A percentile compares a stretch with the other conserved stretches of the same genome.
Conservation (phyloP, 106 monocot species). For the Dendrobium nobile region DNA sequence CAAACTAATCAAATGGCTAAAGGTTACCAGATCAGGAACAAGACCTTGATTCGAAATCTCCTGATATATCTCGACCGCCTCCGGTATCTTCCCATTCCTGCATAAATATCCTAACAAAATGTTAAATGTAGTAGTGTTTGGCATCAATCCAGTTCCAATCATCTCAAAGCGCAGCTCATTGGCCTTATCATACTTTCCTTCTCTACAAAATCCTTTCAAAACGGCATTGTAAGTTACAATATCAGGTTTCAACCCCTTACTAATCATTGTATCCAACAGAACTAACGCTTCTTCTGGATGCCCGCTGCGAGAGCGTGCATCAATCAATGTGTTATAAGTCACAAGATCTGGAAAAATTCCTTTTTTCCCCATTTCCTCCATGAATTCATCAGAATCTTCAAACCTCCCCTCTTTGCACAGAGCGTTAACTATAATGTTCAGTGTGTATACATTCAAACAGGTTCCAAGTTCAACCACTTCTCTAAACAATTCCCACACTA, state of each 20-base stretch:
- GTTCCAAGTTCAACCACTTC: slow-evolving; percentile 36
- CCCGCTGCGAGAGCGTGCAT: slow-evolving; percentile 48
- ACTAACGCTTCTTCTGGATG: slow-evolving; percentile 42
- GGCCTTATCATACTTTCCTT: slow-evolving; percentile 30
- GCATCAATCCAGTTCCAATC: slow-evolving; percentile 25
- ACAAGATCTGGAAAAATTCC: slow-evolving; percentile 75
- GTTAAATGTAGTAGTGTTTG: slow-evolving; percentile 61
- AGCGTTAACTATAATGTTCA: slow-evolving; percentile 87
- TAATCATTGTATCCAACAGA: slow-evolving; percentile 43
- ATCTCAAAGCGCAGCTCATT: slow-evolving; percentile 41
- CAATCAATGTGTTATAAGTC: slow-evolving; percentile 74
- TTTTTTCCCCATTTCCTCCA: slow-evolving; percentile 72
- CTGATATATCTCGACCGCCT: slow-evolving; percentile 42
- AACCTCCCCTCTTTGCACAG: slow-evolving; percentile 60
- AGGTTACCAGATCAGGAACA: slow-evolving; percentile 68
- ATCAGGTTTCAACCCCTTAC: slow-evolving; percentile 63
- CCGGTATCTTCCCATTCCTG: slow-evolving; percentile 29
- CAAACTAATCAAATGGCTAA: slow-evolving; percentile 64
- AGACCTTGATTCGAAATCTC: slow-evolving; percentile 43
- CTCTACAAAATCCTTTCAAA: slow-evolving; percentile 69
- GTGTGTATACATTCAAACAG: slow-evolving; percentile 56
- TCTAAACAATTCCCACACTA: slow-evolving; percentile 50
- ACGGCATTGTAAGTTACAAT: slow-evolving; percentile 65
- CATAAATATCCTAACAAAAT: slow-evolving; percentile 65
- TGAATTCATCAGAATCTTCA: slow-evolving; percentile 25